A percentile compares a stretch with the other conserved stretches of the same genome.
These are phyloP conservation scores for Lactifluus pinguis DNA, from an alignment of 768 basidiomycete species.

Conservation along the genomic window DNA sequence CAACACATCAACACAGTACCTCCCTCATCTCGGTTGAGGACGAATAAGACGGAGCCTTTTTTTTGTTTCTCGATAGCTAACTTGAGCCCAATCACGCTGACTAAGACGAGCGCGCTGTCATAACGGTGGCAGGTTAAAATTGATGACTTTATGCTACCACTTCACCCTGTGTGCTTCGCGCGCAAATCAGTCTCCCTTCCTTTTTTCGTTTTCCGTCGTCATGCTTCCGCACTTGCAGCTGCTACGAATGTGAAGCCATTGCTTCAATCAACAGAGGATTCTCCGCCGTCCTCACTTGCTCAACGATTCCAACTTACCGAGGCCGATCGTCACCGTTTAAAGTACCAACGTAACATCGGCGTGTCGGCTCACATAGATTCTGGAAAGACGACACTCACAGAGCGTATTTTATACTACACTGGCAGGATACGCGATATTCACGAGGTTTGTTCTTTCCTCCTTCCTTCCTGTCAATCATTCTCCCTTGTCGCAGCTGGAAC, in stretches of 20 bases:
- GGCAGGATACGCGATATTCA: conserved; percentile 94
- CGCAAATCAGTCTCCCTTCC: background rate
- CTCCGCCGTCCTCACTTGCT: conserved; percentile 7
- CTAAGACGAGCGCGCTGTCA: too few relatives aligned
- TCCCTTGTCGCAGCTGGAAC: background rate
- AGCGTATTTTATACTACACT: conserved; percentile 93
- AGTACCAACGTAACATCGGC: conserved; percentile 87
- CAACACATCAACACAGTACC: too few relatives aligned
- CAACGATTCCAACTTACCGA: conserved; percentile 39
- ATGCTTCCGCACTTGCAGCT: conserved; percentile 10
- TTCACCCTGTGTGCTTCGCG: background rate
- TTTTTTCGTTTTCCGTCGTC: background rate
- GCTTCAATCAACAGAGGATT: background rate
- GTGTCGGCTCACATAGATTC: conserved; percentile 94
- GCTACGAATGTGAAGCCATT: background rate
- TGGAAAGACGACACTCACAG: conserved; percentile 96
- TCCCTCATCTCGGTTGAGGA: too few relatives aligned
- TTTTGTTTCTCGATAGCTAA: background rate
- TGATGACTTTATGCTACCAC: background rate
- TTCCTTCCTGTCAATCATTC: conserved; percentile 5
- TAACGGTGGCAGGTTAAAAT: too few relatives aligned
- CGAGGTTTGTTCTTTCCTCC: conserved; percentile 51
- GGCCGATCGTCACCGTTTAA: conserved; percentile 55
- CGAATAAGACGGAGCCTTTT: too few relatives aligned
- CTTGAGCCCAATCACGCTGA: too few relatives aligned